phyloP scores from a whole-genome alignment of 2,329 filamentous ascomycete species.

The Alternaria viburni region DNA sequence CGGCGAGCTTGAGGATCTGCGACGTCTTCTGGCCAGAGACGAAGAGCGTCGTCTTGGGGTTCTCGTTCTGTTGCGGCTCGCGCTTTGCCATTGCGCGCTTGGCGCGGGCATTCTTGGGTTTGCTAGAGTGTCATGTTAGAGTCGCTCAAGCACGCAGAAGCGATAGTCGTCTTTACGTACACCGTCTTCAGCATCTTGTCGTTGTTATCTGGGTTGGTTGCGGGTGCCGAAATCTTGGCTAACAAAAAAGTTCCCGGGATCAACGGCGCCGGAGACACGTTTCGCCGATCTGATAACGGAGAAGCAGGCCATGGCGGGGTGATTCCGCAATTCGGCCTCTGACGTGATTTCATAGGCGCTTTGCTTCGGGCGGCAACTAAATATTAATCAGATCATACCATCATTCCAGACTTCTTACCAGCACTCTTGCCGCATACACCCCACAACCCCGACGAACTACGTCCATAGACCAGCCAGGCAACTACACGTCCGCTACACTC shows the following conservation, averaged over 20 bases:
- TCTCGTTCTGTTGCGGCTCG: slow-evolving; percentile 86
- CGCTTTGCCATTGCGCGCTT: slow-evolving; percentile 94
- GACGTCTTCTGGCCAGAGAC: slow-evolving; percentile 87
- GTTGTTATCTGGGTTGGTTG: slow-evolving; percentile 13
- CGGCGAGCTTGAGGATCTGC: slow-evolving; percentile 79
- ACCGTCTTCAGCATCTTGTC: slow-evolving; percentile 41
- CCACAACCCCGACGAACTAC: not conserved
- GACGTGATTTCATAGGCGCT: slow-evolving; percentile 9
- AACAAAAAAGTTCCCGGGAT: slow-evolving; percentile 16
- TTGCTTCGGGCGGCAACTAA: slow-evolving; percentile 8
- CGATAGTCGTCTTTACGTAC: slow-evolving; percentile 17
- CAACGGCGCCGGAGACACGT: slow-evolving; percentile 14
- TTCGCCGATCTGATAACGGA: slow-evolving; percentile 18
- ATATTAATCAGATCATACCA: slow-evolving; percentile 12
- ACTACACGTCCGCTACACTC: not conserved
- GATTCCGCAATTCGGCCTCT: slow-evolving; percentile 17
- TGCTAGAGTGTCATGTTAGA: slow-evolving; percentile 51
- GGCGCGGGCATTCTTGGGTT: slow-evolving; percentile 82
- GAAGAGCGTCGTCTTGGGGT: slow-evolving; percentile 88
- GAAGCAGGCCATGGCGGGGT: slow-evolving; percentile 6
- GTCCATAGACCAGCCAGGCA: not conserved
- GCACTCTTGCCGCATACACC: not conserved
- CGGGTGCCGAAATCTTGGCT: slow-evolving; percentile 30
- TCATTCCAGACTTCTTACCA: not conserved
- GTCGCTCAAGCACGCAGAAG: too few relatives aligned